Base-by-base conservation (phyloP, 257 asterid genomes). In the Linderniella brevidens region DNA sequence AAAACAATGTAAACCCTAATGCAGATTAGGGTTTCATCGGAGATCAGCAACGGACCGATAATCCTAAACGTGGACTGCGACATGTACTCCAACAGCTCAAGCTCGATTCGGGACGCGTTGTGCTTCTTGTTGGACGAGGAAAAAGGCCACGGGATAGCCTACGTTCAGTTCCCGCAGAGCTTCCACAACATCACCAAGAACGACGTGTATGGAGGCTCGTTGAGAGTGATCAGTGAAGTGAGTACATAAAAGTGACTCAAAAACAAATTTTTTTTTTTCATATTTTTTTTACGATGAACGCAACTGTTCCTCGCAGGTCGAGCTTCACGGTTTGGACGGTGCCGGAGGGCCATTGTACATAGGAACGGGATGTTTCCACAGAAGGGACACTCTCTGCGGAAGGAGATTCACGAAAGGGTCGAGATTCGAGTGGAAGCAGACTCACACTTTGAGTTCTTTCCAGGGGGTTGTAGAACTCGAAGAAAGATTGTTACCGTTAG, bases 61-160 rank as follows among this genome's bases (percentile, higher is more conserved):
- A 76, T 86, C 56, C 71, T 86, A 11, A 86, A 71, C 54, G 80
- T 86, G 4, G 96, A 86, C 43, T 86, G 94, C 61, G 96, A 86
- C 60, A 86, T 86, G 96, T 79, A 79, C 69, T 79, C 96, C 3
- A 86, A 79, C 46, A 59, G 60, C 43, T 77, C 96, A 14, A 58
- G 53, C 17, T 71, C 93, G 25, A 59, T 82, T 16, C 59, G 64
- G 42, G 86, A 82, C 17, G 85, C 70, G 11, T 86, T 86, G 46
- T 86, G 96, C 77, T 79, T 86, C 73, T 71, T 82, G 58, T 58
- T 86, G 82, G 96, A 86, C 16, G 87, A 79, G 62, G 68, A 71
- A 35, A 65, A 58, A 55, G 77, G 96, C 40, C 79, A 56, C 25
- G 77, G 64, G 43, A 17, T 75, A n/a, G 93, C 94, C 4, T 86